Percentiles rank a stretch among this genome's conserved stretches.
phyloP scores from a whole-genome alignment of 768 basidiomycete genomes.

The Leccinum arenicola region DNA sequence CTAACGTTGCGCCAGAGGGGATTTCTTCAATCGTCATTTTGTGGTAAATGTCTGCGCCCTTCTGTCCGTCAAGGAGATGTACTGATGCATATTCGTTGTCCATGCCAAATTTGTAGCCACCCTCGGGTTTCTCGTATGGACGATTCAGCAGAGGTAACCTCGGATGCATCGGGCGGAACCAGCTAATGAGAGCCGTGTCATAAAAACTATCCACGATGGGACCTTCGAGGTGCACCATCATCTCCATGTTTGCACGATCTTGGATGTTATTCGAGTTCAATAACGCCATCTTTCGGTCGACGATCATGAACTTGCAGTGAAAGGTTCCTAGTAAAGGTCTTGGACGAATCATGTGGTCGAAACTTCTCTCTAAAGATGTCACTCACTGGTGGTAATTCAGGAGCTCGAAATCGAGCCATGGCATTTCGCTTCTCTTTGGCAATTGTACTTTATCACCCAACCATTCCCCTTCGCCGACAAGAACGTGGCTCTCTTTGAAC shows the following conservation, averaged over 20 bases:
- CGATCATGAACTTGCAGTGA: conserved; percentile 68
- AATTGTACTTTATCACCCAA: conserved; percentile 44
- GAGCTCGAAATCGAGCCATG: conserved; percentile 58
- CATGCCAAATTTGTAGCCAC: conserved; percentile 39
- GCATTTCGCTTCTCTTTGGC: conserved; percentile 54
- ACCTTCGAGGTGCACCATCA: conserved; percentile 72
- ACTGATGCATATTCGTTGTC: conserved; percentile 31
- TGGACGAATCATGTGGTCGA: conserved; percentile 1
- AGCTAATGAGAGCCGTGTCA: conserved; percentile 64
- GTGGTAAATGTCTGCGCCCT: conserved; percentile 25
- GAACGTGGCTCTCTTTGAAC: conserved; percentile 40
- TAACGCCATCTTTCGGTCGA: conserved; percentile 64
- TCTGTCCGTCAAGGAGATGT: conserved; percentile 26
- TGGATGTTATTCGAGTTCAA: conserved; percentile 71
- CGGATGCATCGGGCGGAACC: conserved; percentile 49
- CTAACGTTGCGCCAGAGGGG: conserved; percentile 6
- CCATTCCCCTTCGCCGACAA: conserved; percentile 47
- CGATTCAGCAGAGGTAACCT: conserved; percentile 40
- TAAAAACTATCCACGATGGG: conserved; percentile 68
- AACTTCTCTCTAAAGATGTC: neutral
- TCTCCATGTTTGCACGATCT: conserved; percentile 50
- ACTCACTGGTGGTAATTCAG: conserved; percentile 49
- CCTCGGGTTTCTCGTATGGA: conserved; percentile 30
- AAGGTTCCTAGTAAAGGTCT: conserved; percentile 62
- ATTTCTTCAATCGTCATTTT: conserved; percentile 15